Conservation (phyloP, 805 yeast species). For the Nakazawaea laoshanensis region DNA sequence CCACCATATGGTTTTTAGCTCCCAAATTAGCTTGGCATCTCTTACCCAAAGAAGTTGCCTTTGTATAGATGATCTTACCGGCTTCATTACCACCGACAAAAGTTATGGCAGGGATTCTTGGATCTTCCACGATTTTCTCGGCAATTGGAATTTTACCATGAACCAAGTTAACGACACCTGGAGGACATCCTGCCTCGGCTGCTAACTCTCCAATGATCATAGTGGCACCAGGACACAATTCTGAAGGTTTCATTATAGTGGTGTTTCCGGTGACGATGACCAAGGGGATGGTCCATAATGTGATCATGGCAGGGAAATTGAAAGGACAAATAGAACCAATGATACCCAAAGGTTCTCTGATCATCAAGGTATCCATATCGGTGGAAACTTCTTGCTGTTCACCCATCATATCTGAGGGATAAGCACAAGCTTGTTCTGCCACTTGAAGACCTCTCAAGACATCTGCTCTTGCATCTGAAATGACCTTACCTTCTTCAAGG, state of each 20-base stretch:
- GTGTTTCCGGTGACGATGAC: slow-evolving; percentile 67
- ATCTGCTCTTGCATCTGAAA: slow-evolving; percentile 68
- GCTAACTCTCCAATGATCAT: slow-evolving; percentile 66
- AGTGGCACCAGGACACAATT: slow-evolving; percentile 75
- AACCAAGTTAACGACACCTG: slow-evolving; percentile 63
- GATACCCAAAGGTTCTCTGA: slow-evolving; percentile 68
- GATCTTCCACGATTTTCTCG: slow-evolving; percentile 60
- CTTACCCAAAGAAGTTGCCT: slow-evolving; percentile 62
- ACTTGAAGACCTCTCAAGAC: slow-evolving; percentile 73
- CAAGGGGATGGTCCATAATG: slow-evolving; percentile 59
- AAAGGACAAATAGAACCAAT: slow-evolving; percentile 74
- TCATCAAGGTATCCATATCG: slow-evolving; percentile 74
- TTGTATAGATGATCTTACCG: slow-evolving; percentile 62
- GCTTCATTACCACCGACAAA: slow-evolving; percentile 78
- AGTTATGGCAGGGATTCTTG: slow-evolving; percentile 68
- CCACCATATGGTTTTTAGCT: slow-evolving; percentile 71
- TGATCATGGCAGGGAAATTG: slow-evolving; percentile 83
- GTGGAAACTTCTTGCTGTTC: slow-evolving; percentile 56
- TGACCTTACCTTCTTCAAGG: slow-evolving; percentile 71
- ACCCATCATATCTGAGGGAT: slow-evolving; percentile 59
- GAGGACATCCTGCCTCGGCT: slow-evolving; percentile 68
- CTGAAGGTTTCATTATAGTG: slow-evolving; percentile 61
- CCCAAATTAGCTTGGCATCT: slow-evolving; percentile 74
- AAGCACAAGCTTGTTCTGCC: slow-evolving; percentile 66
- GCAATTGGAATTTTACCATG: slow-evolving; percentile 73